Base-by-base conservation (phyloP, 2,329 filamentous ascomycete genomes). In the Alternaria sp. region DNA sequence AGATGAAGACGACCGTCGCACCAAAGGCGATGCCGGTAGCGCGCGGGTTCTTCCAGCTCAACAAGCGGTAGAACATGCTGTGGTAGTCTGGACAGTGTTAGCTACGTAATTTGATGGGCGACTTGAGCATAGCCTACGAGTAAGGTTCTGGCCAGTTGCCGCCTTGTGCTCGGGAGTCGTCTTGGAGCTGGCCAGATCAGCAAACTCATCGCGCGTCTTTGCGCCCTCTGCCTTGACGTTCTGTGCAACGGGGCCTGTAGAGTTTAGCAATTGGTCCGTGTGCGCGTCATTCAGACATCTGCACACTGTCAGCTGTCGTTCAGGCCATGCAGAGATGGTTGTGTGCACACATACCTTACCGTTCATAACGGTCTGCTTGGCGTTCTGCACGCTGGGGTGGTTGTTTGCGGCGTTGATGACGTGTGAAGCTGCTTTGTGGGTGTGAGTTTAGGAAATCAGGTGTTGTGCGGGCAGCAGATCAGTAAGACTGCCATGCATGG, bases 1-100 rank as follows among this genome's bases (percentile, higher is more conserved):
- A 85, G 76, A 89, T 88, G 77, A 86, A 83, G 66, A 80, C 66
- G 63, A 88, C 77, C 54, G 83, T 81, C 57, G 79, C 79, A 56
- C 79, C 81, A 72, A 85, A 89, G 63, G 85, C 85, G 72, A 87
- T 83, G 62, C 82, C 84, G 61, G 87, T 88, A 40, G 86, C 85
- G 70, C 86, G 83, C 56, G 86, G 86, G 78, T 87, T 86, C 77
- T 88, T 85, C 86, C 86, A 89, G 80, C 85, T 88, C 69, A 89
- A 74, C 46, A 89, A 81, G 67, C 84, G 86, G 77, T 89, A 88
- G 78, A 89, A 84, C 79, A 88, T 80, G 67, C 86, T 88, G 77
- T 89, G 87, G 77, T 88, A 89, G 77, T 87, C 83, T 85, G 54
- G 11, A 33, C 6, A n/a, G 26, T 39, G 53, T 74, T 48, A 74